Base-by-base conservation (phyloP, 2,329 filamentous ascomycete species). In the Colletotrichum nymphaeae region DNA sequence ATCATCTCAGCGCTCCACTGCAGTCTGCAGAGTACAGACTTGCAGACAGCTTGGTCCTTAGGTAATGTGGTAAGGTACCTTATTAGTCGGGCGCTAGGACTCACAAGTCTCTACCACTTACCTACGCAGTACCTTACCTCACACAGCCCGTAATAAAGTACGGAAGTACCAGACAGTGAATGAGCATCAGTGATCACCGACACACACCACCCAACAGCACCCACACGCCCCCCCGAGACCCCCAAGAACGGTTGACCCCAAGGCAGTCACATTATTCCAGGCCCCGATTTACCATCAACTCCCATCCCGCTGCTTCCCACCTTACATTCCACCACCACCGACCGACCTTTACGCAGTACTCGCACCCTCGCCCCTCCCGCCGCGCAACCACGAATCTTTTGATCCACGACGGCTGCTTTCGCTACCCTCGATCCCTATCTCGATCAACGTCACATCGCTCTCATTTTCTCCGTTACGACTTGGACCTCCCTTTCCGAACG, bases 211-310 rank as follows among this genome's bases (percentile, higher is more conserved):
- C 37, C 16, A 42, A 42, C 73, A 67, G 53, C 37, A 30, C 56
- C 69, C 14, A 26, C 24, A 32, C 14, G 28, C 12, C 16, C 28
- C 55, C 55, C 55, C 55, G 26, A 32, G 19, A 30, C 42, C 42
- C 42, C 42, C 42, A 49, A 49, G 42, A 49, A 49, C 42, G 42
- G 42, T 22, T 49, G 42, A 35, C 28, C 67, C 67, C 67, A 72
- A 76, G 73, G 69, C 73, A 76, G 74, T 73, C 65, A 65, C 71
- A 75, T 74, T 74, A 59, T 63, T 59, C 67, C 64, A 59, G 67
- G 60, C 58, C 67, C 72, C 58, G 67, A 58, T 70, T 75, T 62
- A 66, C 62, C 72, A 64, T 66, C 74, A 63, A 63, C 60, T 60
- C 65, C 52, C 37, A 28, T 30, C 55, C 35, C 49, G 22, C 35